Evolutionary conservation across 2,329 filamentous ascomycete species (phyloP), one percentile per base, ranked within the genome.

Genomic region (Phyllosticta citrichinensis): DNA sequence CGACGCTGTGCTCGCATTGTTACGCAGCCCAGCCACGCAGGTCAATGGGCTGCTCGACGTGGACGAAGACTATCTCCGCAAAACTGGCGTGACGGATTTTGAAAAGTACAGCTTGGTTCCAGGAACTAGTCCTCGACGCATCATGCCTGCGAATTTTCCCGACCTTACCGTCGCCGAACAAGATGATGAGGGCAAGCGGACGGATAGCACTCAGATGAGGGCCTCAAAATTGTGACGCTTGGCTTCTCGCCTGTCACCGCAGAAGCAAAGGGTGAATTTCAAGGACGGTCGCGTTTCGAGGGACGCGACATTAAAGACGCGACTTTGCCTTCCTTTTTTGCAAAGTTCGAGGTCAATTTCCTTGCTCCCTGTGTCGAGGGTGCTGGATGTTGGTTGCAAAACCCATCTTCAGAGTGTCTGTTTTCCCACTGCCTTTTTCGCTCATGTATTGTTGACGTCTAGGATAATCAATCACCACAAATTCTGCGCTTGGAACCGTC

Each of bases 11-110:
- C 73, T 93, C 1, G 87, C 82, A 1, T 87, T 95, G 73, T 76
- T 94, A 1, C 71, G 75, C 10, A 81, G 87, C 0, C 83, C 86
- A 0, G 74, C 83, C 0, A 64, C 75, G 0, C 72, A 73, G 4
- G 86, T 94, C 22, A 95, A 90, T 69, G 91, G 90, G 0, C 74
- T 83, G 52, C 75, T 93, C 5, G 79, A 87, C 62, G 81, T 91
- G 1, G 91, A 95, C 67, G 90, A 95, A 70, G 90, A 95, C 69
- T 94, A 91, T 65, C 76, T 95, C 30, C 79, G 87, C 19, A 77
- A 81, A 6, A 79, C 86, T 20, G 85, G 86, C 1, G 77, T 91
- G 3, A 79, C 74, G 0, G 88, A 95, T 70, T 94, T 95, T 67
- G 80, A 80, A 0, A 82, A 84, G 67, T 95, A 95, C 70, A 83